These are phyloP conservation scores for Nakataea oryzae DNA, from an alignment of 2,329 filamentous ascomycete species.

Conservation along the genomic window DNA sequence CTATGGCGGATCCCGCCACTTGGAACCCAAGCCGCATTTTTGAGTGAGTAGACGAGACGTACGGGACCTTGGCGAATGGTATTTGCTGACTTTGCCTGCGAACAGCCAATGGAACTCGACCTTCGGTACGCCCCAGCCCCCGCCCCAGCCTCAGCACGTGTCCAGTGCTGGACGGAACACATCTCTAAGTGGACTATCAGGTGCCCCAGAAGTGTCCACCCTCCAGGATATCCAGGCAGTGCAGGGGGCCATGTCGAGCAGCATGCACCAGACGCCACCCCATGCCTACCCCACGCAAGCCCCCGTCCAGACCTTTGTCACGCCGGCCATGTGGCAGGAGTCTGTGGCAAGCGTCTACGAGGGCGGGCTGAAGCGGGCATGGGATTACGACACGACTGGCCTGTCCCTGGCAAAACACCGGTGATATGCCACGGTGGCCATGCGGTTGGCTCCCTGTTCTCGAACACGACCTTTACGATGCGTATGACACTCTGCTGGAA, in stretches of 20 bases:
- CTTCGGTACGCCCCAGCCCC: conserved; percentile 62
- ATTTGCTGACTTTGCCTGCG: conserved; percentile 7
- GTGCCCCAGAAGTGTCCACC: conserved; percentile 41
- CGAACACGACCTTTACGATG: background rate
- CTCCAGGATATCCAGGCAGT: conserved; percentile 42
- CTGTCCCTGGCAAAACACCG: background rate
- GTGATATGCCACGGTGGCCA: background rate
- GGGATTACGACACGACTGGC: conserved; percentile 39
- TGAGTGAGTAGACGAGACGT: conserved; percentile 53
- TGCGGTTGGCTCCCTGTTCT: background rate
- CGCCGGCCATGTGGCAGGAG: conserved; percentile 64
- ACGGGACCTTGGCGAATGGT: background rate
- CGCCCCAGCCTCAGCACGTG: conserved; percentile 28
- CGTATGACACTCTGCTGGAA: background rate
- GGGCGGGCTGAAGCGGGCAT: conserved; percentile 50
- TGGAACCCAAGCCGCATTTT: conserved; percentile 88
- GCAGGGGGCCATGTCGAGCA: conserved; percentile 30
- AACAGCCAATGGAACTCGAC: conserved; percentile 90
- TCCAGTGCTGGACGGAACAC: conserved; percentile 33
- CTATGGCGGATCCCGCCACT: conserved; percentile 50
- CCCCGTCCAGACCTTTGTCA: conserved; percentile 51
- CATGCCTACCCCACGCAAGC: conserved; percentile 39
- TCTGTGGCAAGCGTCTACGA: conserved; percentile 61
- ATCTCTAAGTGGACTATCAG: conserved; percentile 44
- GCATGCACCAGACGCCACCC: conserved; percentile 34